phyloP scores from a whole-genome alignment of 768 basidiomycete species.

The Kwoniella dejecticola region DNA sequence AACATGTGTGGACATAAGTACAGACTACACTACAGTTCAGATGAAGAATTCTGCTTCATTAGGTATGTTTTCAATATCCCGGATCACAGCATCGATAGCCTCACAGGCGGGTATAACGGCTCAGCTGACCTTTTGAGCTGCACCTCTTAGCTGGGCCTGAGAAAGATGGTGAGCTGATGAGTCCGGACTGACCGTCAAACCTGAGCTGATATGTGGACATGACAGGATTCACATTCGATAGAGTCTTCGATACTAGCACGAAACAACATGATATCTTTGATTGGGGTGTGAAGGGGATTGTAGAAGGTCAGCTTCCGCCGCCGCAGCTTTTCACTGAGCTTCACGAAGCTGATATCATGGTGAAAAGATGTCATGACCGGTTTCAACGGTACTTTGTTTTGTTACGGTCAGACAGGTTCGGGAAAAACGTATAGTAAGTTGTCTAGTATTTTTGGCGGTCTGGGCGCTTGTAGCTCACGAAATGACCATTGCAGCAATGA shows the following conservation, averaged over 20 bases:
- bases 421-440: conserved; percentile 57
- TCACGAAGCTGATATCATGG: background rate
- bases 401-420: conserved; percentile 56
- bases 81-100: background rate
- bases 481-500: conserved; percentile 85
- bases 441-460: background rate
- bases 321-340: background rate
- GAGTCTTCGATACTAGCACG: conserved; percentile 90
- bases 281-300: conserved; percentile 96
- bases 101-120: background rate
- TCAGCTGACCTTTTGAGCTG: background rate
- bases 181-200: background rate
- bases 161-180: conserved; percentile 65
- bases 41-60: conserved; percentile 62
- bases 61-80: conserved; percentile 56
- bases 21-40: conserved; percentile 80
- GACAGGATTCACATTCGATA: conserved; percentile 85
- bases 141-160: conserved; percentile 68
- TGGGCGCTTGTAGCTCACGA: background rate
- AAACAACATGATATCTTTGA: conserved; percentile 94
- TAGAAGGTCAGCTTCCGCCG: conserved; percentile 66
- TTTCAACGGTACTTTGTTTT: conserved; percentile 93
- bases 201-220: background rate
- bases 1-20: conserved; percentile 85
- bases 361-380: conserved; percentile 89